Conservation (phyloP, 345 rosid genomes). For the Firmiana major region DNA sequence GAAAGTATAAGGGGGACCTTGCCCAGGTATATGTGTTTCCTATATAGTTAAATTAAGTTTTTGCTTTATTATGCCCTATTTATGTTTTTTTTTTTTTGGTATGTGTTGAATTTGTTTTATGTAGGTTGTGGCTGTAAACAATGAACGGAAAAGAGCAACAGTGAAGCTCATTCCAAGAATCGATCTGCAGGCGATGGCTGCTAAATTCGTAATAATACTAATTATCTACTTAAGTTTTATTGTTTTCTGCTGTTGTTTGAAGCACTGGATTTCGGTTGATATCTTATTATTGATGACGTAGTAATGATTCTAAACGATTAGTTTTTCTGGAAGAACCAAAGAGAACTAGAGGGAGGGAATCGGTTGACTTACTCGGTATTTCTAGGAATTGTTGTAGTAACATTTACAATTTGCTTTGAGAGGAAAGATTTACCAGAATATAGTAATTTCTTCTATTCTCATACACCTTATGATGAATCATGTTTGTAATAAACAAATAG, state of each 20-base stretch:
- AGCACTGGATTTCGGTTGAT: neutral
- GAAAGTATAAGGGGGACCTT: slow-evolving; percentile 93
- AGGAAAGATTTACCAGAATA: neutral
- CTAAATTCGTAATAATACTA: slow-evolving; percentile 55
- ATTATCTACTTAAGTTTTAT: neutral
- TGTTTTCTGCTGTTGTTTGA: slow-evolving; percentile 6
- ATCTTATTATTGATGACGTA: neutral
- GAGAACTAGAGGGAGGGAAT: neutral
- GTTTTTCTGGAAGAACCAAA: neutral
- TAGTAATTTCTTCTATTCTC: neutral
- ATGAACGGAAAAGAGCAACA: slow-evolving; percentile 56
- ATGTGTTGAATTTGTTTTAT: slow-evolving; percentile 20
- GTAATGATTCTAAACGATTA: neutral
- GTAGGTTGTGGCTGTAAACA: slow-evolving; percentile 80
- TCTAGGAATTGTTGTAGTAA: neutral
- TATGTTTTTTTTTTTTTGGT: neutral
- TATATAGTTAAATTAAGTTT: neutral
- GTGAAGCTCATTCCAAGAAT: slow-evolving; percentile 92
- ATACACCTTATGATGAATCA: neutral
- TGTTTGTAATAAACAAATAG: neutral
- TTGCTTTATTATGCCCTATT: slow-evolving; percentile 1
- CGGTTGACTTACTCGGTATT: neutral
- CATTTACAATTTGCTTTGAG: neutral
- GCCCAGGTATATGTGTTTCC: slow-evolving; percentile 51
- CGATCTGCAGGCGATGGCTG: slow-evolving; percentile 71